A percentile compares a stretch with the other conserved stretches of the same genome.
Conservation (phyloP, 345 rosid species). For the Leavenworthia alabamica region DNA sequence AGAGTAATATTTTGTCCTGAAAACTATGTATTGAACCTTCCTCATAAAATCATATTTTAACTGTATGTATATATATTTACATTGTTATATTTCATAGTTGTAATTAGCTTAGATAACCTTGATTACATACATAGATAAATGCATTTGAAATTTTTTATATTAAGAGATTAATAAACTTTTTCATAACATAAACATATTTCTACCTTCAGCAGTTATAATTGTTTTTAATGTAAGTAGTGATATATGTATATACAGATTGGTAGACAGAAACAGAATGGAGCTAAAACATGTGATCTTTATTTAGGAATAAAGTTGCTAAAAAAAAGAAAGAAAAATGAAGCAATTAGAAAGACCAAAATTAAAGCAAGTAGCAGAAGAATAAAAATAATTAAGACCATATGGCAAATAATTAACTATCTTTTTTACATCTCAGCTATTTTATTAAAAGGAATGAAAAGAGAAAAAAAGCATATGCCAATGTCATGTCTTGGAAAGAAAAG, state of each 20-base stretch:
- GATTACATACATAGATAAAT: not conserved
- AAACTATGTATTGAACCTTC: not conserved
- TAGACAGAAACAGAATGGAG: constrained; percentile 23
- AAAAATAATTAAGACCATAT: too few species aligned
- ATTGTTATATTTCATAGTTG: not conserved
- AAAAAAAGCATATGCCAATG: too few species aligned
- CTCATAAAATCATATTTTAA: not conserved
- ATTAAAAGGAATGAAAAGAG: too few species aligned
- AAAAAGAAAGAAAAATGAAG: constrained; percentile 23
- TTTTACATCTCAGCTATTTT: too few species aligned
- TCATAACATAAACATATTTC: not conserved
- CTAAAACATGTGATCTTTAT: constrained; percentile 36
- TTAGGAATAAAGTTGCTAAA: constrained; percentile 29
- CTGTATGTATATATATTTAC: not conserved
- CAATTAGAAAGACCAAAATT: too few species aligned
- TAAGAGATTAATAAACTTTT: not conserved
- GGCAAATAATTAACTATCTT: too few species aligned
- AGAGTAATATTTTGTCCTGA: not conserved
- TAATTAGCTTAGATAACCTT: not conserved
- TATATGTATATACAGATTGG: not conserved
- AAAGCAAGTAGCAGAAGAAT: too few species aligned
- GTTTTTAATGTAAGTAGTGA: not conserved
- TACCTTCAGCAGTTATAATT: not conserved
- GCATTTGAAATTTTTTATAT: not conserved
- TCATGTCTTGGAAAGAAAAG: too few species aligned